Evolutionary conservation across 2,329 filamentous ascomycete genomes (phyloP), one percentile per base, ranked within the genome.

Genomic region (Leptosphaerulina australis): DNA sequence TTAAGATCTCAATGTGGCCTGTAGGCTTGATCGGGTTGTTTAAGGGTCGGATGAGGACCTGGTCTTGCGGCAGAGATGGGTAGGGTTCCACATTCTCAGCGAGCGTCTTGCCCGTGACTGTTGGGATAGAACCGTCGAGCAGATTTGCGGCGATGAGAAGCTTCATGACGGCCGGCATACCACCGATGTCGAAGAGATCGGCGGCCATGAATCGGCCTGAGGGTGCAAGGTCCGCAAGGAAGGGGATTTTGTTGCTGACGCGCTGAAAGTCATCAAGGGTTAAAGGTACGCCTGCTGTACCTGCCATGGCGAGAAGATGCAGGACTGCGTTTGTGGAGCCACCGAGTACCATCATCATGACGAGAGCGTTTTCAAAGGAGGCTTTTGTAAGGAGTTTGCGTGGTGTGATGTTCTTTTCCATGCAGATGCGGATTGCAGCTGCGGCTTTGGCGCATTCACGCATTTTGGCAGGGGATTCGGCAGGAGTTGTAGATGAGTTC

Each of bases 301-400:
- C 87, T 30, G 91, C 91, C 87, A 96, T 96, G 62, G 91, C 91
- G 37, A 96, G 83, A 68, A 95, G 87, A 72, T 96, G 91, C 45
- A 96, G 81, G 3, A 96, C 89, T 25, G 88, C 89, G 71, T 96
- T 96, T 46, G 91, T 96, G 40, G 86, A 91, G 44, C 91, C 91
- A 44, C 91, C 91, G n/a, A 96, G 81, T 2, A 90, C 87, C 89
- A 95, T 96, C 70, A 91, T 94, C 72, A 96, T 84, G 1, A 93
- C 88, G 15, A 96, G 80, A 0, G 91, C 91, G 68, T 96, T 96
- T 71, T 96, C 90, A 54, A 96, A 93, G 0, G 89, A 84, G 1
- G 82, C 82, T 58, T 88, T 89, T 3, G 89, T 95, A 62, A 96
- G 78, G 24, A 96, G 82, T 64, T 94, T 88, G 15, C 86, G 82